phyloP scores from a whole-genome alignment of 2,329 filamentous ascomycete genomes.

The Helotiales sp. region DNA sequence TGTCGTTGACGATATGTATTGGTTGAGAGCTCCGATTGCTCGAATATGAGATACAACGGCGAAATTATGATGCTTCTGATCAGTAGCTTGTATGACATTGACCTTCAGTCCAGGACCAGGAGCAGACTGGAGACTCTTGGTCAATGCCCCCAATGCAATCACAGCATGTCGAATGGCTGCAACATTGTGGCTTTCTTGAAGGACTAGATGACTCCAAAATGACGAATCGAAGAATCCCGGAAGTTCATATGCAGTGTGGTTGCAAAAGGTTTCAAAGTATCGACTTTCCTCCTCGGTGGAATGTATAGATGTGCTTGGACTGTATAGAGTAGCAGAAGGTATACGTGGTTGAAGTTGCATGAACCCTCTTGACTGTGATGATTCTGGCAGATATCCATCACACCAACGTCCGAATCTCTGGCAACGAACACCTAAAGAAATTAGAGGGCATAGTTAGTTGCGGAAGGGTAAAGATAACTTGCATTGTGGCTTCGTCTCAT shows the following conservation, averaged over 20 bases:
- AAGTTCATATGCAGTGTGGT: conserved; percentile 60
- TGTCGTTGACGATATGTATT: conserved; percentile 43
- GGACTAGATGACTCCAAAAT: conserved; percentile 63
- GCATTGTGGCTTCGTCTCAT: conserved; percentile 63
- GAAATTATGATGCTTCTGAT: conserved; percentile 55
- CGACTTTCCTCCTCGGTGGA: conserved; percentile 53
- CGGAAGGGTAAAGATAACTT: no score
- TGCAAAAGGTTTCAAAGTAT: conserved; percentile 62
- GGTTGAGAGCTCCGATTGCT: conserved; percentile 53
- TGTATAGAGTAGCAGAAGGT: conserved; percentile 20
- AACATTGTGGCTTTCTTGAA: conserved; percentile 62
- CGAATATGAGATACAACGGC: conserved; percentile 59
- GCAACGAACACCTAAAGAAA: conserved; percentile 60
- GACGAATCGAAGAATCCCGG: conserved; percentile 65
- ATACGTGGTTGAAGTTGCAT: conserved; percentile 34
- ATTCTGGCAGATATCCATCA: conserved; percentile 52
- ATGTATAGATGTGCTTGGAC: conserved; percentile 42
- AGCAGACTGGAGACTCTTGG: conserved; percentile 57
- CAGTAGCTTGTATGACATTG: conserved; percentile 41
- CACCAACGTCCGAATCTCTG: conserved; percentile 59
- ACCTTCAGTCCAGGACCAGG: conserved; percentile 30
- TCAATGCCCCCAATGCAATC: conserved; percentile 65
- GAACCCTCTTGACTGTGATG: conserved; percentile 13
- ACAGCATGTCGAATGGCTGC: conserved; percentile 63
- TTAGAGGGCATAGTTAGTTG: no score